A percentile compares a stretch with the other conserved stretches of the same genome.
Evolutionary conservation across 2,329 filamentous ascomycete genomes (phyloP).

Genomic region (Aspergillus udagawae): DNA sequence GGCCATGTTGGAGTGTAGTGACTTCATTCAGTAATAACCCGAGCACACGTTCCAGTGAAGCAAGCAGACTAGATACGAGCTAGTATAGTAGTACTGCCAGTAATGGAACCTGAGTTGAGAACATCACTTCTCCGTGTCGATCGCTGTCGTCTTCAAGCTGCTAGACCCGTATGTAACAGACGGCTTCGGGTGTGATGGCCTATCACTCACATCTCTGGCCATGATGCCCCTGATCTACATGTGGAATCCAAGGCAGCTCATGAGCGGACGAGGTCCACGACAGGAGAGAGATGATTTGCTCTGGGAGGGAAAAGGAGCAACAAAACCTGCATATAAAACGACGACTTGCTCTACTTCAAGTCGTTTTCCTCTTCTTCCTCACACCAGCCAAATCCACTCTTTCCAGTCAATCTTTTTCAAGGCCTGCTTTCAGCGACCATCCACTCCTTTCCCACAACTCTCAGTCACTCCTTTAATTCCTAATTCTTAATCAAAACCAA

Average conservation of each 20-base stretch:
- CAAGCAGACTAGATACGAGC: neutral
- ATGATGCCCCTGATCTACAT: slow-evolving; percentile 16
- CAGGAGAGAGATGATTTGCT: neutral
- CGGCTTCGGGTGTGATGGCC: neutral
- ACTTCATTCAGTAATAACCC: neutral
- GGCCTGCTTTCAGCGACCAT: slow-evolving; percentile 1
- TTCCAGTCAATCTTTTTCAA: slow-evolving; percentile 20
- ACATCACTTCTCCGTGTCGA: slow-evolving; percentile 9
- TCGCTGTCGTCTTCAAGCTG: slow-evolving; percentile 9
- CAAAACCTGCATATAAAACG: slow-evolving; percentile 22
- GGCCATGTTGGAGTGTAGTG: neutral
- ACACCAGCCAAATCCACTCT: slow-evolving; percentile 18
- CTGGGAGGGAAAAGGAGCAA: neutral
- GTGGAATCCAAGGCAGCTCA: slow-evolving; percentile 1
- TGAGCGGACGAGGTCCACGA: neutral
- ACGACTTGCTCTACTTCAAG: neutral
- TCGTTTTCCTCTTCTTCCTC: slow-evolving; percentile 4
- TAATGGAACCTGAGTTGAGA: neutral
- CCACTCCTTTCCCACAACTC: slow-evolving; percentile 9
- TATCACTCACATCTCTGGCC: neutral
- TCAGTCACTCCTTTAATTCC: slow-evolving; percentile 22
- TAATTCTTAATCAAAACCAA: slow-evolving; percentile 5
- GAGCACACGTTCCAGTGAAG: neutral
- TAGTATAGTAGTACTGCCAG: neutral
- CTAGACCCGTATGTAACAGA: neutral